Evolutionary conservation across 257 asterid species (phyloP), one percentile per base, ranked within the genome.

Genomic region (Solanum sparsipilum): DNA sequence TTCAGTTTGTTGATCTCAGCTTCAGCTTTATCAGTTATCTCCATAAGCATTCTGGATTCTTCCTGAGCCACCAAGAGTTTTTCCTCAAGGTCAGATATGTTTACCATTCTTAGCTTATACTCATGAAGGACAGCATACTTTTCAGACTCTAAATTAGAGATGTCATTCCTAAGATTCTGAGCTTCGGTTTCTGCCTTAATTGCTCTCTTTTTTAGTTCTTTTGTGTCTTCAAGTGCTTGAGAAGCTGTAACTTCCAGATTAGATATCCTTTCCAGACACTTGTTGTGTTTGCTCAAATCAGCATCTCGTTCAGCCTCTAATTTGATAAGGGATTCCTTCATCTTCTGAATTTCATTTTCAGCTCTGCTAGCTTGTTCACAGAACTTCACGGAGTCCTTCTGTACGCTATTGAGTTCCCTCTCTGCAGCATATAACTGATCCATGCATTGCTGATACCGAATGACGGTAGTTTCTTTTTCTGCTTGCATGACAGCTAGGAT

Each of bases 11-110:
- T 74, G 79, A 90, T 93, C 91, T 97, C 98, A 87, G 74, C 75
- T 90, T 96, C 97, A 52, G 98, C 98, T 41, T 29, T 91, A 89
- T 90, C 96, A 8, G 96, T 95, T 91, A 84, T 92, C 35, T 88
- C 78, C 93, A 90, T 92, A 73, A 92, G 91, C 86, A 87, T 35
- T 35, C 74, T 75, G n/a, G 91, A 93, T 86, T 95, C 92, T 36
- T 91, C 90, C 91, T 92, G 95, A 3, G 86, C 90, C 46, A 67
- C 70, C 20, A 91, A 89, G 85, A 97, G 81, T 89, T 89, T 70
- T 27, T 72, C 91, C 91, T 97, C 96, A 67, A 97, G 87, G 65
- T 89, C 91, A 15, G 94, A 92, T 84, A 94, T 93, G 84, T 90
- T 93, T 41, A 84, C 91, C 60, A 93, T 92, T 89, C 94, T 91